A percentile compares a stretch with the other conserved stretches of the same genome.
These are phyloP conservation scores for Skeletonema potamos DNA, from an alignment of 108 stramenopile genomes.

Conservation along the genomic window DNA sequence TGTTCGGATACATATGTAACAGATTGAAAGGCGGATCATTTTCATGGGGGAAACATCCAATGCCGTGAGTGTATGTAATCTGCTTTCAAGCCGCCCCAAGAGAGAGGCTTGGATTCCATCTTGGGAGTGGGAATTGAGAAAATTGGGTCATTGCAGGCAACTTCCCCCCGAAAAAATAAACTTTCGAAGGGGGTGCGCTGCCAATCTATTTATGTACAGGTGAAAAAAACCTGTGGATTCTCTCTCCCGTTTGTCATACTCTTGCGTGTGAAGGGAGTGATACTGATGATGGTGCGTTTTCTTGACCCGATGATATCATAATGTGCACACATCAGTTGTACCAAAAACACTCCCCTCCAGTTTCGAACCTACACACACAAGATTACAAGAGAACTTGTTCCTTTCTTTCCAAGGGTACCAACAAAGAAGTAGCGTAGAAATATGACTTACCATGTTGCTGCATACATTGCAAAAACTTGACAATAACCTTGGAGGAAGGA, in stretches of 20 bases:
- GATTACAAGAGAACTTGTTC: too few species aligned
- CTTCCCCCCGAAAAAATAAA: too few species aligned
- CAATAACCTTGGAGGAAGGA: constrained; percentile 98
- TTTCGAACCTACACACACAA: not conserved
- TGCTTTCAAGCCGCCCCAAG: constrained; percentile 35
- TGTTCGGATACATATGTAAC: constrained; percentile 28
- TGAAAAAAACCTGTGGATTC: constrained; percentile 1
- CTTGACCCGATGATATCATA: not conserved
- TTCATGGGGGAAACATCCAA: constrained; percentile 21
- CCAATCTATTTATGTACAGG: not conserved
- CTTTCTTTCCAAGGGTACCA: too few species aligned
- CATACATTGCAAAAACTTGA: constrained; percentile 99
- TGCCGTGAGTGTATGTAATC: constrained; percentile 66
- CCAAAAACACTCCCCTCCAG: not conserved
- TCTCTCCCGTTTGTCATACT: too few species aligned
- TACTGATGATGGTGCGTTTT: too few species aligned
- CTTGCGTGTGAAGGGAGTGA: too few species aligned
- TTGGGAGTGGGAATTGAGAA: constrained; percentile 7
- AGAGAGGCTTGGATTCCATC: not conserved
- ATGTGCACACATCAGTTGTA: not conserved
- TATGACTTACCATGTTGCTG: constrained; percentile 96
- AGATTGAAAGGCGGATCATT: constrained; percentile 59
- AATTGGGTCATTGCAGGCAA: constrained; percentile 29
- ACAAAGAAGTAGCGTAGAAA: too few species aligned
- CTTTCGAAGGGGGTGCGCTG: not conserved